These are phyloP conservation scores for Hordeum pubiflorum DNA, from an alignment of 202 grass and related monocot species.

Conservation along the genomic window DNA sequence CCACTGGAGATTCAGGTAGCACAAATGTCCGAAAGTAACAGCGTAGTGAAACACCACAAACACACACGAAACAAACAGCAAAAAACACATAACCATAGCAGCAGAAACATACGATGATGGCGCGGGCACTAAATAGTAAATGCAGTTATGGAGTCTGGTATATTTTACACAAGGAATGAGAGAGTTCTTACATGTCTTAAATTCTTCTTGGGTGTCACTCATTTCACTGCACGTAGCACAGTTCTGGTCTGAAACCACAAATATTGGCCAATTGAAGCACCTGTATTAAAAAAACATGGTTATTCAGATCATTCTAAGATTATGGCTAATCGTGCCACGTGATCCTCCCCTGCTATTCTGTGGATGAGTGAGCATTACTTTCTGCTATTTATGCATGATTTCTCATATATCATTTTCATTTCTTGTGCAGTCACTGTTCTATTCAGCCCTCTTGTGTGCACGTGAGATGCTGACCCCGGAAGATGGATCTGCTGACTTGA, in stretches of 20 bases:
- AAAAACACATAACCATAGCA: neutral
- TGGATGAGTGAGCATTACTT: neutral
- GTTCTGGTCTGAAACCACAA: neutral
- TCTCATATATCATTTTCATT: constrained; percentile 6
- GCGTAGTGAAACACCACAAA: neutral
- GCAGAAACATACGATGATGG: neutral
- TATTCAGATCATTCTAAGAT: neutral
- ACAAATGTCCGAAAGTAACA: neutral
- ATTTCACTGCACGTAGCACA: neutral
- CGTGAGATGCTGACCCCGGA: constrained; percentile 71
- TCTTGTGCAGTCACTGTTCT: constrained; percentile 66
- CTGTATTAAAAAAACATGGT: neutral
- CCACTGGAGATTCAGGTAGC: constrained; percentile 84
- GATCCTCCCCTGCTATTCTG: neutral
- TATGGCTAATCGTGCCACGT: neutral
- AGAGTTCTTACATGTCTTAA: neutral
- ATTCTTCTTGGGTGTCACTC: neutral
- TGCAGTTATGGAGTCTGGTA: neutral
- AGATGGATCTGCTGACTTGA: constrained; percentile 68
- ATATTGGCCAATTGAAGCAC: neutral
- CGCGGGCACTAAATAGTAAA: neutral
- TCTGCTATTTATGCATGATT: constrained; percentile 8
- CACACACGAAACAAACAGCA: neutral
- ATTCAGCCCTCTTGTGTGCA: constrained; percentile 67
- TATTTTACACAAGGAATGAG: neutral